Conservation (phyloP, 768 basidiomycete species). For the Hericium rajendrae region DNA sequence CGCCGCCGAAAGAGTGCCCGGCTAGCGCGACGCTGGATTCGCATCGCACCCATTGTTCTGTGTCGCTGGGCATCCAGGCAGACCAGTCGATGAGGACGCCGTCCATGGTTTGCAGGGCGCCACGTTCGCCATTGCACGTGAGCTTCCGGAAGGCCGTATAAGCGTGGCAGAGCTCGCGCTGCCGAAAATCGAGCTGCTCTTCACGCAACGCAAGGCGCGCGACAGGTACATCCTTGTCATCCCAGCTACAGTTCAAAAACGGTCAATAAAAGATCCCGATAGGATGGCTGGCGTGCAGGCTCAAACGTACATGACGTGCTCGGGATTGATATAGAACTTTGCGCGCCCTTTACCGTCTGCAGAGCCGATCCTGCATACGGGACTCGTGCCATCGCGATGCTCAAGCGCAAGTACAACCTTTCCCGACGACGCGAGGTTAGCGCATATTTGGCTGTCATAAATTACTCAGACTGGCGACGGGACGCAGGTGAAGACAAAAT, state of each 20-base stretch:
- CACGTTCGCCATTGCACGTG: constrained; percentile 20
- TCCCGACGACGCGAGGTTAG: constrained; percentile 65
- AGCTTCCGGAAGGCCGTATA: constrained; percentile 51
- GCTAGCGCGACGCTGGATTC: constrained; percentile 29
- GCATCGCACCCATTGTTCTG: constrained; percentile 19
- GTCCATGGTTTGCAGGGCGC: constrained; percentile 31
- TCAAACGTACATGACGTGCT: constrained; percentile 41
- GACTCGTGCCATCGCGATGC: constrained; percentile 75
- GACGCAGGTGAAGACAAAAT: background rate
- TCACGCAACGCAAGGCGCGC: constrained; percentile 37
- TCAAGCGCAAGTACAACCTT: constrained; percentile 76
- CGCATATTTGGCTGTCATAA: constrained; percentile 51
- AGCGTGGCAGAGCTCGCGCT: constrained; percentile 56
- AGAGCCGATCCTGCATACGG: constrained; percentile 34
- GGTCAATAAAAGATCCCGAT: background rate
- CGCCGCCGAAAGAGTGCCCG: constrained; percentile 51
- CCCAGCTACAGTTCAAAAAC: constrained; percentile 5
- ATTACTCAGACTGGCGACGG: background rate
- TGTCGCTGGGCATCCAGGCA: constrained; percentile 22
- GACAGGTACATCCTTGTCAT: constrained; percentile 16
- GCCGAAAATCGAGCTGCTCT: constrained; percentile 63
- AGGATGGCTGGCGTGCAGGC: background rate
- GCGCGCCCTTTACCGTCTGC: constrained; percentile 21
- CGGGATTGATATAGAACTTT: constrained; percentile 45
- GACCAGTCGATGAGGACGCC: constrained; percentile 40